Evolutionary conservation across 2,329 filamentous ascomycete genomes (phyloP).

Genomic region (Cryphonectria radicalis): DNA sequence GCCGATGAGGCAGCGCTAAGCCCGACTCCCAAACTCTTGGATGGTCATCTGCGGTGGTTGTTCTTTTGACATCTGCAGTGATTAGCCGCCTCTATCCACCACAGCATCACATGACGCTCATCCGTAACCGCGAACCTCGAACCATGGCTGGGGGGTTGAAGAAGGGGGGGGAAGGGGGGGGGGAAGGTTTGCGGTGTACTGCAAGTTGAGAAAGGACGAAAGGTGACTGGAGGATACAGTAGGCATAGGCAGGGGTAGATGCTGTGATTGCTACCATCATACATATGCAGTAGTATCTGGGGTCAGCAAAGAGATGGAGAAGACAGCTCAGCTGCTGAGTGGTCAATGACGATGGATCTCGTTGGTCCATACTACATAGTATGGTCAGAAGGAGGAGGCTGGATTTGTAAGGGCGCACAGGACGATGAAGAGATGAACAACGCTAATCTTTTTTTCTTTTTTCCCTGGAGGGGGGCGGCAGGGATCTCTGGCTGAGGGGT

Average conservation of each 20-base stretch:
- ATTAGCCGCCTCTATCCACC: background rate
- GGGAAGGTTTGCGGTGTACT: background rate
- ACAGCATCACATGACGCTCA: background rate
- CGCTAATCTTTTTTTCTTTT: background rate
- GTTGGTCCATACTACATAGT: background rate
- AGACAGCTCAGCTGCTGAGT: slow-evolving; percentile 1
- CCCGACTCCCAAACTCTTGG: background rate
- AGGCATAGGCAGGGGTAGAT: background rate
- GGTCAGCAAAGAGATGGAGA: background rate
- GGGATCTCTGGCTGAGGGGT: background rate
- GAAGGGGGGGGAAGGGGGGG: too few species aligned
- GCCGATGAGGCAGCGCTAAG: background rate
- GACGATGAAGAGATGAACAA: background rate
- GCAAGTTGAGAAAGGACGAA: background rate
- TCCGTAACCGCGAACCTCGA: background rate
- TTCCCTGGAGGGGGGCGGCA: background rate
- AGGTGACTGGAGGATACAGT: background rate
- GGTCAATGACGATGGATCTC: background rate
- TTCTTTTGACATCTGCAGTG: background rate
- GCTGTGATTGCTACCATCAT: background rate
- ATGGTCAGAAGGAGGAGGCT: background rate
- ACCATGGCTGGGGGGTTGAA: background rate
- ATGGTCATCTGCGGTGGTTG: background rate
- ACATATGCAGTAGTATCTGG: background rate
- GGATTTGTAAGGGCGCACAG: background rate